phyloP scores from a whole-genome alignment of 2,329 filamentous ascomycete genomes.

The Lasiodiplodia theobromae region DNA sequence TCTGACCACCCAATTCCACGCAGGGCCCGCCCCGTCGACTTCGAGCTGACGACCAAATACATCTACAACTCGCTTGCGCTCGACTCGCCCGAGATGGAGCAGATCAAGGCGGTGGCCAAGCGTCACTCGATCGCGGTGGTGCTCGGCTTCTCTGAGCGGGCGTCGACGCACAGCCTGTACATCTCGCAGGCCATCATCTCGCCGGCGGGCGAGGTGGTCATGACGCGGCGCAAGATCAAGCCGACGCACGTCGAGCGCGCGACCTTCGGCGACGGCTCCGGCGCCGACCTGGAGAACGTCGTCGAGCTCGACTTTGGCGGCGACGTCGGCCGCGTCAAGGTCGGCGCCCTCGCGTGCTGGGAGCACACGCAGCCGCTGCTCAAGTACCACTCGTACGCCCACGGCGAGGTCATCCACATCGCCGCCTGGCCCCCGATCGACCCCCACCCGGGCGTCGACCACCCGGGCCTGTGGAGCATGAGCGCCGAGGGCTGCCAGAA shows the following conservation, averaged over 20 bases:
- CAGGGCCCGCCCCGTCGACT: conserved; percentile 53
- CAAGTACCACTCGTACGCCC: conserved; percentile 51
- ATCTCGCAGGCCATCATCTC: conserved; percentile 50
- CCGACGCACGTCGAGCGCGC: conserved; percentile 55
- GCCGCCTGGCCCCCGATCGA: conserved; percentile 48
- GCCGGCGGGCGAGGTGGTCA: conserved; percentile 42
- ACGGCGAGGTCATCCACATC: conserved; percentile 51
- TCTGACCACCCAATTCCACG: not conserved
- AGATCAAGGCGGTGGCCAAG: conserved; percentile 47
- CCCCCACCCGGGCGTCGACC: conserved; percentile 1
- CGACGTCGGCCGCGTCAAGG: conserved; percentile 38
- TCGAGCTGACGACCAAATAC: conserved; percentile 49
- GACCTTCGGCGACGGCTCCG: conserved; percentile 49
- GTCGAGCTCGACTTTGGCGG: conserved; percentile 25
- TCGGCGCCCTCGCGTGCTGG: conserved; percentile 49
- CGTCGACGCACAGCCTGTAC: conserved; percentile 47
- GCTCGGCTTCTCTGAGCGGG: conserved; percentile 50
- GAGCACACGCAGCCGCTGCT: conserved; percentile 53
- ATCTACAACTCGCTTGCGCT: conserved; percentile 53
- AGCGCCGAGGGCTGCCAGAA: conserved; percentile 42
- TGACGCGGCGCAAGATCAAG: conserved; percentile 52
- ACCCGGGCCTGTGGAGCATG: conserved; percentile 21
- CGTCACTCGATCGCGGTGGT: conserved; percentile 45
- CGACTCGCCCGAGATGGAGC: conserved; percentile 53
- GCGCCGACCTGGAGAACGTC: not conserved